These are phyloP conservation scores for Fusarium sulawesiense DNA, from an alignment of 2,329 filamentous ascomycete species.

Conservation along the genomic window DNA sequence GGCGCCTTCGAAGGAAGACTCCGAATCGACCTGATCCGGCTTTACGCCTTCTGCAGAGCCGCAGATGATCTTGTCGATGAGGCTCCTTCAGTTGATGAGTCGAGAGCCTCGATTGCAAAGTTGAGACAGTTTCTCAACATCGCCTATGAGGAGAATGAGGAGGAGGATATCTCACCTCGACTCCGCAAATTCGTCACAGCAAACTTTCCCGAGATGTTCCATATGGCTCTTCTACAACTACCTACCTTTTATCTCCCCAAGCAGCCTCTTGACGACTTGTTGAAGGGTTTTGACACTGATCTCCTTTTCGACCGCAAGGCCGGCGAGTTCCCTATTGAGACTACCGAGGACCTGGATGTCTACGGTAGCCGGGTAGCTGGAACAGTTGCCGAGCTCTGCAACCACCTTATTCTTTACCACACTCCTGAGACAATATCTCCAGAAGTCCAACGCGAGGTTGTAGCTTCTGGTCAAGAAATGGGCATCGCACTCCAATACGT, in stretches of 20 bases:
- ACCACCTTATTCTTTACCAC: constrained; percentile 74
- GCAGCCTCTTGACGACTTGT: constrained; percentile 70
- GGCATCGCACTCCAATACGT: constrained; percentile 81
- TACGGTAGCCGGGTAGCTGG: constrained; percentile 78
- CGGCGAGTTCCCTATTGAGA: constrained; percentile 64
- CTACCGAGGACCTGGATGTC: constrained; percentile 67
- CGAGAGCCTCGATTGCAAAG: constrained; percentile 68
- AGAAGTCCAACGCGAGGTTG: constrained; percentile 50
- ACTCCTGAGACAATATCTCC: constrained; percentile 44
- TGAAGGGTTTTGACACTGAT: constrained; percentile 77
- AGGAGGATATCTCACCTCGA: not conserved
- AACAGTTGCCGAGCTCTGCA: constrained; percentile 75
- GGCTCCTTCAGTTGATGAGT: constrained; percentile 63
- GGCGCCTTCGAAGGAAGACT: constrained; percentile 75
- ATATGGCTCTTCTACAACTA: constrained; percentile 68
- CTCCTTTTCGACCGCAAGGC: constrained; percentile 60
- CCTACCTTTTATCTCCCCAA: constrained; percentile 67
- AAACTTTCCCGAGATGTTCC: constrained; percentile 64
- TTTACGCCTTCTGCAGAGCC: constrained; percentile 80
- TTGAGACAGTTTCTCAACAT: constrained; percentile 68
- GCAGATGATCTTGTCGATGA: constrained; percentile 80
- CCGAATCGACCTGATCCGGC: constrained; percentile 73
- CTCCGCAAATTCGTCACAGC: constrained; percentile 53
- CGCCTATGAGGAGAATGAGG: constrained; percentile 40
- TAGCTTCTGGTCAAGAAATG: constrained; percentile 71